Conservation (phyloP, 495 filamentous ascomycete species). For the Xylaria castorea region DNA sequence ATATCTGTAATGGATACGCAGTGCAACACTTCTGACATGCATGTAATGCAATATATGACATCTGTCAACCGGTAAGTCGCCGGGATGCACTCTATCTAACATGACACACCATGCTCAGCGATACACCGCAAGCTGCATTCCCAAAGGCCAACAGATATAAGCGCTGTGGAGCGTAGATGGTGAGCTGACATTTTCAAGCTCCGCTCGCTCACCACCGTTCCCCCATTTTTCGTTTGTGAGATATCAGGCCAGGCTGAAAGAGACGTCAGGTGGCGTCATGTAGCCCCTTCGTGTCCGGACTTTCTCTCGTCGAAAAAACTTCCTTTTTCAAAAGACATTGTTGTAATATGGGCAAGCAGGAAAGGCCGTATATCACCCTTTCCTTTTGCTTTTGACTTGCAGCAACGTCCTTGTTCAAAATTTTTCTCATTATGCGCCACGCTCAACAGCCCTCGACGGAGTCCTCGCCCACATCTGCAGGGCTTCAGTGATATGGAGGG, state of each 20-base stretch:
- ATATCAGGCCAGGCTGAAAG: constrained; percentile 8
- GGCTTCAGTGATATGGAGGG: neutral
- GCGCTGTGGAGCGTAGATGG: constrained; percentile 10
- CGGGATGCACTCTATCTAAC: constrained; percentile 4
- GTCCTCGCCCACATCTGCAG: neutral
- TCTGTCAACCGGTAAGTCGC: constrained; percentile 22
- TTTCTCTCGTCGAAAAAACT: neutral
- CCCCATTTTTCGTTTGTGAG: constrained; percentile 13
- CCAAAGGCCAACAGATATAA: neutral
- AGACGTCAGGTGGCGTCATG: constrained; percentile 15
- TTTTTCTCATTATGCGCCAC: neutral
- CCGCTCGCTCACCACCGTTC: neutral
- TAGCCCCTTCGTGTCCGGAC: constrained; percentile 10
- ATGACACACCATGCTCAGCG: constrained; percentile 12
- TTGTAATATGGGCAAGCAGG: neutral
- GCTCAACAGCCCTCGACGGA: neutral
- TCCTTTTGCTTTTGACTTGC: constrained; percentile 23
- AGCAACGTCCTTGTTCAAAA: constrained; percentile 6
- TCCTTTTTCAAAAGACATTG: neutral
- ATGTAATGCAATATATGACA: constrained; percentile 20
- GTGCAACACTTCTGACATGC: constrained; percentile 26
- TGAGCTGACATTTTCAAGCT: constrained; percentile 8
- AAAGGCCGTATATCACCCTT: neutral
- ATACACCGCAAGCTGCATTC: constrained; percentile 9
- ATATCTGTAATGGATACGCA: constrained; percentile 17